These are phyloP conservation scores for Pistacia vera DNA, from an alignment of 345 rosid genomes.

Conservation along the genomic window DNA sequence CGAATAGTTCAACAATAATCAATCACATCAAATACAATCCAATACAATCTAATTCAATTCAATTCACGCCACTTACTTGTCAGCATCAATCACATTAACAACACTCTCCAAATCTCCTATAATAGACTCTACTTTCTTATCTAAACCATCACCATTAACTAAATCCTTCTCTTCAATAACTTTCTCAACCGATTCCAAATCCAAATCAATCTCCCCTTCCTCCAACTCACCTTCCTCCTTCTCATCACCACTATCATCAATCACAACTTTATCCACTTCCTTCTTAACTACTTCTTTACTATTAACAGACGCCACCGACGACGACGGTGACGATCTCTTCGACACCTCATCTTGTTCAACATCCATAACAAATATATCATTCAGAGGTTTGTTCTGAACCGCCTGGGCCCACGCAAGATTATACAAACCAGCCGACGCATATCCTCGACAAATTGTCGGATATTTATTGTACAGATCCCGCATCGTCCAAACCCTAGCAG, in stretches of 20 bases:
- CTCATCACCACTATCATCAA: constrained; percentile 70
- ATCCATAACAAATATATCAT: constrained; percentile 53
- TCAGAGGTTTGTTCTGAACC: constrained; percentile 83
- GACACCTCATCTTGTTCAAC: constrained; percentile 49
- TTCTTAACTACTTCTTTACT: constrained; percentile 16
- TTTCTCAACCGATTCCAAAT: constrained; percentile 37
- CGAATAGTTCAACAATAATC: constrained; percentile 13
- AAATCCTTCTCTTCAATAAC: constrained; percentile 23
- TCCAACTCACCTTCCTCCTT: constrained; percentile 96
- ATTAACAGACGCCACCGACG: constrained; percentile 44
- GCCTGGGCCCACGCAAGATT: constrained; percentile 98
- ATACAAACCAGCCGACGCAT: constrained; percentile 55
- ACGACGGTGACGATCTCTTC: constrained; percentile 37
- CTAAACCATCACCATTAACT: constrained; percentile 25
- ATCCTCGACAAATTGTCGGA: constrained; percentile 54
- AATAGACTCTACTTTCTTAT: constrained; percentile 37
- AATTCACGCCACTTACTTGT: constrained; percentile 60
- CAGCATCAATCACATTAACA: constrained; percentile 51
- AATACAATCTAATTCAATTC: not conserved
- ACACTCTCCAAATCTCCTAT: constrained; percentile 62
- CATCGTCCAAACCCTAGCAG: constrained; percentile 84
- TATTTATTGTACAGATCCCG: constrained; percentile 59
- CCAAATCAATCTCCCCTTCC: constrained; percentile 97
- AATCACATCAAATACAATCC: not conserved
- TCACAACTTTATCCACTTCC: constrained; percentile 44